Percentiles rank a stretch among this genome's conserved stretches.
Evolutionary conservation across 805 yeast species (phyloP).

Genomic region (Candida berthetii): DNA sequence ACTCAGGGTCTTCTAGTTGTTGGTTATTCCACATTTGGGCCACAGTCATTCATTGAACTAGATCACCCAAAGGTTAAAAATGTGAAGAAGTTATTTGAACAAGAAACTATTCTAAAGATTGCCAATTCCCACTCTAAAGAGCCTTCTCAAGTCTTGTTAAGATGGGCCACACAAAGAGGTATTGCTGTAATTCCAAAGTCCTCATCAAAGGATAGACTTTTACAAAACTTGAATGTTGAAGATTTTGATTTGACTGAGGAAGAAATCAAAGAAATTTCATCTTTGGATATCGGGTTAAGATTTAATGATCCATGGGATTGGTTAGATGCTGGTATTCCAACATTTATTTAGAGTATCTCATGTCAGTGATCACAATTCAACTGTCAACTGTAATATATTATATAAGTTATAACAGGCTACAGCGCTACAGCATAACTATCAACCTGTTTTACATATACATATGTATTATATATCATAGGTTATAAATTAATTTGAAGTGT

Average conservation of each 20-base stretch:
- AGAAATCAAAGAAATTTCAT: conserved; percentile 49
- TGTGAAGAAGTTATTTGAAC: conserved; percentile 51
- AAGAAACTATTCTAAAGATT: conserved; percentile 44
- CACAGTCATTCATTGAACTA: conserved; percentile 72
- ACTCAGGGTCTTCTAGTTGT: conserved; percentile 56
- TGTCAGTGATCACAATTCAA: too few species aligned
- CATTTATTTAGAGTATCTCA: conserved; percentile 6
- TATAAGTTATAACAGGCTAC: too few species aligned
- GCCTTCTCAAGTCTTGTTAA: conserved; percentile 63
- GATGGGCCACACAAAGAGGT: conserved; percentile 83
- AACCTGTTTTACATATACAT: too few species aligned
- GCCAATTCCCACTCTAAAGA: conserved; percentile 51
- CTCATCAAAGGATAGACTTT: conserved; percentile 56
- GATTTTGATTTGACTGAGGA: conserved; percentile 47
- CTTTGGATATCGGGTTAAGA: conserved; percentile 63
- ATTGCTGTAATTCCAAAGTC: conserved; percentile 81
- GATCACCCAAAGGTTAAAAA: conserved; percentile 44
- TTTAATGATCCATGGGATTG: conserved; percentile 68
- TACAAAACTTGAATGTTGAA: conserved; percentile 52
- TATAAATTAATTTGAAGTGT: too few species aligned
- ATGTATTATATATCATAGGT: too few species aligned
- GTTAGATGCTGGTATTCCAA: conserved; percentile 20
- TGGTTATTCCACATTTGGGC: conserved; percentile 88
- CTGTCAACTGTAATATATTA: too few species aligned
- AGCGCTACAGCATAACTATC: too few species aligned